phyloP scores from a whole-genome alignment of 345 rosid species.

The Lepidium africanum region DNA sequence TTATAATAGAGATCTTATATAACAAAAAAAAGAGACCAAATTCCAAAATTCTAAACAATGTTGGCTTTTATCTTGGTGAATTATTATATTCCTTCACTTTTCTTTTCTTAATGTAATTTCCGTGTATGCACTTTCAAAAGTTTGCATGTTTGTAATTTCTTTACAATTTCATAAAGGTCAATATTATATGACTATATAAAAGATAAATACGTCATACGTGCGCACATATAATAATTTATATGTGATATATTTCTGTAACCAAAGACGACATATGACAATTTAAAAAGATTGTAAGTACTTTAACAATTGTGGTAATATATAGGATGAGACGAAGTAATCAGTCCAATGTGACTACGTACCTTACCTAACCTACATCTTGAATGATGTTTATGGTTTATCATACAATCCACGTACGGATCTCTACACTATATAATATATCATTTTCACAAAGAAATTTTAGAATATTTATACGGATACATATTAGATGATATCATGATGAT shows the following conservation, averaged over 20 bases:
- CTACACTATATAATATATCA: not conserved
- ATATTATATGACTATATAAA: not conserved
- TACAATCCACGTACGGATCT: constrained; percentile 19
- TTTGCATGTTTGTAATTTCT: not conserved
- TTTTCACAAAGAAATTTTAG: not conserved
- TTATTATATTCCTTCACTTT: not conserved
- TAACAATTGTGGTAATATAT: not conserved
- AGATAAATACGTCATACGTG: not conserved
- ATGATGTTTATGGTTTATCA: constrained; percentile 11
- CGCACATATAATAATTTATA: not conserved
- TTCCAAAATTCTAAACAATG: not conserved
- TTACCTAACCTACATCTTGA: not conserved
- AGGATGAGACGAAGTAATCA: constrained; percentile 14
- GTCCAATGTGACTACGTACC: constrained; percentile 15
- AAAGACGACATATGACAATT: not conserved
- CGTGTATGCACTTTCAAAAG: not conserved
- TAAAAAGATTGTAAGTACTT: not conserved
- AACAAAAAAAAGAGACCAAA: not conserved
- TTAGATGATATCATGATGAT: constrained; percentile 18
- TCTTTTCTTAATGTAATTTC: not conserved
- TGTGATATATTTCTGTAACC: not conserved
- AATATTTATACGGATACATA: not conserved
- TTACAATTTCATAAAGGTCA: constrained; percentile 11
- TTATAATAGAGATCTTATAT: no score
- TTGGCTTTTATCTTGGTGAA: not conserved